Evolutionary conservation across 345 rosid genomes (phyloP).

Genomic region (Gossypium ekmanianum): DNA sequence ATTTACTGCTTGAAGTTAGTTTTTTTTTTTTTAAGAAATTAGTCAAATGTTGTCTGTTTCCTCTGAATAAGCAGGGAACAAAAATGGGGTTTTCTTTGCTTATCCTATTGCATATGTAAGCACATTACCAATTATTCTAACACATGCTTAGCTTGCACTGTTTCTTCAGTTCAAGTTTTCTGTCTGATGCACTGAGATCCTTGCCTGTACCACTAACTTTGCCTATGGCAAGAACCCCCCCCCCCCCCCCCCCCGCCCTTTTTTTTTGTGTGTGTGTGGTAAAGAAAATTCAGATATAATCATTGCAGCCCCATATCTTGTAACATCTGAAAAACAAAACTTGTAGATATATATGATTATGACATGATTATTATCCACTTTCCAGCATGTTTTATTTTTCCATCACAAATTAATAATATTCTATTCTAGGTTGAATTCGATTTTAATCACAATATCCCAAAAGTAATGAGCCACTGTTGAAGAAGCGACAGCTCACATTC

Average conservation of each 20-base stretch:
- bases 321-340: not conserved
- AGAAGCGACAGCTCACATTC: conserved; percentile 5
- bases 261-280: not conserved
- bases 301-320: not conserved
- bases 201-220: too few species aligned
- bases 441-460: not conserved
- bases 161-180: not conserved
- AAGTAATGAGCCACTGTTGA: not conserved
- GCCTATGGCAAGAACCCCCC: too few species aligned
- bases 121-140: not conserved
- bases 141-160: not conserved
- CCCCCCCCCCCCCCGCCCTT: too few species aligned
- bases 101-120: not conserved
- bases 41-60: not conserved
- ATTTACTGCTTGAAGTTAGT: not conserved
- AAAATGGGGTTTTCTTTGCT: not conserved
- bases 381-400: not conserved
- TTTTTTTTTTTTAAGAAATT: not conserved
- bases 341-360: not conserved
- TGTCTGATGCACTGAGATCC: not conserved
- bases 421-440: conserved; percentile 1
- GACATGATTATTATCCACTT: conserved; percentile 6
- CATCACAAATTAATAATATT: not conserved
- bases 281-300: not conserved
- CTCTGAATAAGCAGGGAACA: not conserved